Evolutionary conservation across 495 filamentous ascomycete species (phyloP), one percentile per base, ranked within the genome.

Genomic region (Penicillium bialowiezense): DNA sequence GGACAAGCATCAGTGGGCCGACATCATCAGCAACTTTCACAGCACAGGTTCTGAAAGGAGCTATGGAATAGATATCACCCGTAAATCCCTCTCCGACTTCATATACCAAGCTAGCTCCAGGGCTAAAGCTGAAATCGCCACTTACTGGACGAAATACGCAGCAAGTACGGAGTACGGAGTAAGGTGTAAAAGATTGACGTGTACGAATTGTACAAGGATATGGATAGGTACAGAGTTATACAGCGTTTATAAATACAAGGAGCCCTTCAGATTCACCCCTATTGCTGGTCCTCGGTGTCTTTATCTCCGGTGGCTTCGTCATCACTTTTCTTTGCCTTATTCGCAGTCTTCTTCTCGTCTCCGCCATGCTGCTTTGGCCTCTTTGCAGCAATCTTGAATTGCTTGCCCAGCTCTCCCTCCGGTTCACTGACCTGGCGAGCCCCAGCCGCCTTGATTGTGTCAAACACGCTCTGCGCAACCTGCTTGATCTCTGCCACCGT

Each of bases 321-420:
- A n/a, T n/a, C n/a, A n/a, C n/a, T n/a, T n/a, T n/a, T 26, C 23
- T 26, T 26, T 8, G 10, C 36, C 20, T 9, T 9, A 39, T 13
- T 39, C 24, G 3, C 18, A 12, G 19, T 15, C 43, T 21, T 28
- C 10, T 32, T 5, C 29, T 32, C 29, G 29, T 10, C n/a, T 21
- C 24, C 21, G 18, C 19, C 18, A n/a, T n/a, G n/a, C 52, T 37
- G 59, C 32, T 21, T 56, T 28, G 60, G 66, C 43, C 71, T 74
- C 54, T 70, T 64, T 40, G 73, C 65, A n/a, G 62, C 56, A 7
- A 73, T 52, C 8, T 60, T 54, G 18, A 74, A 59, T 28, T 63
- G 66, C 45, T 70, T 71, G 5, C 73, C 73, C 9, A 67, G 65
- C 36, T 70, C 69, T 17, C 73, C 73, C 33, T 74, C 69, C 67